Evolutionary conservation across 2,329 filamentous ascomycete genomes (phyloP), one percentile per base, ranked within the genome.

Genomic region (Pseudogymnoascus sp.): DNA sequence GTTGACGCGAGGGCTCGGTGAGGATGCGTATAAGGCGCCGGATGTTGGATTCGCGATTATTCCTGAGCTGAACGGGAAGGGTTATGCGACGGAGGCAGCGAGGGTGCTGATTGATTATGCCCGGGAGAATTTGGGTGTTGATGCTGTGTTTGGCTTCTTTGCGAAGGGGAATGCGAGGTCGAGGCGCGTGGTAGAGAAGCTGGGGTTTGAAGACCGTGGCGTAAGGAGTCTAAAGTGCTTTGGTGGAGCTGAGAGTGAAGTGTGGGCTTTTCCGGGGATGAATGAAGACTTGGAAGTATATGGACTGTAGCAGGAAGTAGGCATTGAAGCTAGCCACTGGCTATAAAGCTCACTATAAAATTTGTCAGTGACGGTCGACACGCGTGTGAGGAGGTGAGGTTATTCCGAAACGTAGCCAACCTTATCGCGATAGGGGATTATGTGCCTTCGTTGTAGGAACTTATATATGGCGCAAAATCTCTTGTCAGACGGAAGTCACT

Each of bases 201-300:
- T 31, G 28, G 28, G 28, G 8, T 31, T 31, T 31, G 28, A 67
- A 12, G 67, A 66, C 35, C 64, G 64, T 28, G 69, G 70, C 4
- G 16, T 23, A 1, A 43, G 40, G 40, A 43, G 5, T 5, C 4
- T 40, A 9, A 21, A 14, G 35, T 23, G 8, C 40, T 43, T 43
- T 43, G 40, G 40, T 11, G 40, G 40, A 6, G 40, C 8, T 14
- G 40, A 23, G 40, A 43, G 40, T 18, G 40, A 43, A 23, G 18
- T 43, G 16, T 43, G 40, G 40, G 11, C 40, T 23, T 12, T 14
- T 43, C 40, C 40, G 2, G 40, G 18, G 18, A 43, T 43, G 40
- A 18, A 43, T 43, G 18, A 4, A 4, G 18, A 23, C 18, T 5
- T 43, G 5, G 40, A 21, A 14, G 40, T 43, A 8, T 43, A 43